Evolutionary conservation across 2,329 filamentous ascomycete genomes (phyloP), one percentile per base, ranked within the genome.

Genomic region (Trichoderma oligosporum): DNA sequence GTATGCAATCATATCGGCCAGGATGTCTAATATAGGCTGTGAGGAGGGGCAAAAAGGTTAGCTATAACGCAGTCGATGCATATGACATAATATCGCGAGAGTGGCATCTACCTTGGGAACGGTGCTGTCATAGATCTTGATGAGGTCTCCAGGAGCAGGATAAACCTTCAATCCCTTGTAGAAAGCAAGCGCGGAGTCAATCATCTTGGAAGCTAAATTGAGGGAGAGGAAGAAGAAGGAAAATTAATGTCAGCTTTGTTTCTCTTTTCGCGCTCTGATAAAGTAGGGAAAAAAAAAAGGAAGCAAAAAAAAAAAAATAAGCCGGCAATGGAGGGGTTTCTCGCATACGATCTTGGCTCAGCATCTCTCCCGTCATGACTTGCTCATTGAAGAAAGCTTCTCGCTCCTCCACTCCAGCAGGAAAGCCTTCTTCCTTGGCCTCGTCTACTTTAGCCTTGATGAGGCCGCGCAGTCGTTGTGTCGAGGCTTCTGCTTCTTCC

Each of bases 81-180:
- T 12, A 9, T 16, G 16, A 6, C 36, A 27, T 25, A 11, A 31
- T n/a, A 20, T 18, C 16, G 18, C 1, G 20, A 22, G 39, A 27
- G 18, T 16, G 33, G 14, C 27, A 47, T 68, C 61, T 66, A 91
- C 92, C 88, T 97, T 97, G 66, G 93, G 88, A 44, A 97, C 92
- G 29, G 94, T 97, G 84, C 96, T 96, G 75, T 99, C 94, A 76
- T 99, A 99, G 74, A 99, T 96, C 68, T 83, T 84, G 73, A 99
- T 97, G 67, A 99, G 80, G 70, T 97, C 94, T 67, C 87, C 83
- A 11, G 93, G 94, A 68, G 90, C 88, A 52, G 94, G 94, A 77
- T 99, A 99, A 66, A 97, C 94, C 83, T 99, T 99, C 65, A 99
- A 83, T 42, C 92, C 94, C 82, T 92, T 95, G 84, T 97, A 99